Evolutionary conservation across 306 rosid genomes (phyloP).

Genomic region (Rosa chinensis): DNA sequence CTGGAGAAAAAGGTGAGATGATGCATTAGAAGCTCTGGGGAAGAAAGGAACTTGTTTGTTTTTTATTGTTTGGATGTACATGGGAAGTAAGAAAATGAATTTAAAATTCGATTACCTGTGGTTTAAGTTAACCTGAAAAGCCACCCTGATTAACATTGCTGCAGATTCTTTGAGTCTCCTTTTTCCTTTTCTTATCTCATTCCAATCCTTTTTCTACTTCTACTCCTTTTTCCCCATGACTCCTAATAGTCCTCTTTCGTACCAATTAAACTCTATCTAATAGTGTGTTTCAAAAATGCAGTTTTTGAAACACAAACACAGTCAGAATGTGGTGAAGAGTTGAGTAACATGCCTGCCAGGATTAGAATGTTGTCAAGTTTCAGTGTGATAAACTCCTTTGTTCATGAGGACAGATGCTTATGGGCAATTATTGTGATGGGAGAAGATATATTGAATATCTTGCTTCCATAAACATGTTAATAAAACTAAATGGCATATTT

Average conservation of each 20-base stretch:
- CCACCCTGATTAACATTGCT: background rate
- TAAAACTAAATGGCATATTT: background rate
- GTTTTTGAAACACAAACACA: background rate
- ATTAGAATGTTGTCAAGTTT: background rate
- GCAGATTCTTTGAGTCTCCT: background rate
- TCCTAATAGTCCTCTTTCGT: background rate
- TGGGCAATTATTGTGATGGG: too few relatives aligned
- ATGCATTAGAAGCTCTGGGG: slow-evolving; percentile 14
- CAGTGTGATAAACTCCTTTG: background rate
- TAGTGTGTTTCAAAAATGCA: background rate
- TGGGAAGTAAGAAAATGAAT: slow-evolving; percentile 19
- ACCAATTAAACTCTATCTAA: background rate
- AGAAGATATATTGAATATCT: too few relatives aligned
- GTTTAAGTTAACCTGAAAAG: background rate
- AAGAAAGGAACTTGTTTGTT: slow-evolving; percentile 10
- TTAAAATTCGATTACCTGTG: slow-evolving; percentile 1
- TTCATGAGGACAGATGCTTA: too few relatives aligned
- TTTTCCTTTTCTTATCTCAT: background rate
- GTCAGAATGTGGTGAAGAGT: background rate
- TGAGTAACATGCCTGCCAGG: background rate
- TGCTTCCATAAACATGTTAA: background rate
- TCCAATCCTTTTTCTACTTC: background rate
- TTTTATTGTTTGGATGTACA: slow-evolving; percentile 9
- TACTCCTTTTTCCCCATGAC: background rate
- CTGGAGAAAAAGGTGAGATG: slow-evolving; percentile 4